Conservation (phyloP, 352 stramenopile genomes). For the Pythium volutum region DNA sequence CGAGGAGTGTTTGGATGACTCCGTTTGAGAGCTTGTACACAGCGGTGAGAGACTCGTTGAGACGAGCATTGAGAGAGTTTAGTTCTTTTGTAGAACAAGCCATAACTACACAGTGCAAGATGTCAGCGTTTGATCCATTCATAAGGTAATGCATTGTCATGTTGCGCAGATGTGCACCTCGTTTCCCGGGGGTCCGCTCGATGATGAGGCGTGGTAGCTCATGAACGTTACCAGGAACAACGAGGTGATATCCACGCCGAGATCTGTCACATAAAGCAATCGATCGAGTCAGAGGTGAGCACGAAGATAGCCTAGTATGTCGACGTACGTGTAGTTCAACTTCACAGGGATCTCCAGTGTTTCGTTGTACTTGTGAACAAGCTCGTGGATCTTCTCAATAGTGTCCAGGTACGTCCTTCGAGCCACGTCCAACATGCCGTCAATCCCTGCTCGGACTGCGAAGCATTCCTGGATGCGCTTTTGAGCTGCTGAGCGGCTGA, state of each 20-base stretch:
- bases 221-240: slow-evolving; percentile 48
- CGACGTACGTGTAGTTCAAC: slow-evolving; percentile 75
- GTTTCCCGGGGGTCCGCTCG: slow-evolving; percentile 60
- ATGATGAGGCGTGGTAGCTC: slow-evolving; percentile 61
- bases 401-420: slow-evolving; percentile 77
- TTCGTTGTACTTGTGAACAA: slow-evolving; percentile 75
- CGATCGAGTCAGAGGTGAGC: background rate
- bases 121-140: background rate
- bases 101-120: slow-evolving; percentile 39
- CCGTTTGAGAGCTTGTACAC: slow-evolving; percentile 89
- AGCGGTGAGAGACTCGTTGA: slow-evolving; percentile 78
- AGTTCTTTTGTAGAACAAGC: slow-evolving; percentile 87
- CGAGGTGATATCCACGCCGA: slow-evolving; percentile 71
- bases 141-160: background rate
- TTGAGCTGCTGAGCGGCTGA: slow-evolving; percentile 61
- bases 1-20: slow-evolving; percentile 79
- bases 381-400: slow-evolving; percentile 79
- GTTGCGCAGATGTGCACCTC: slow-evolving; percentile 34
- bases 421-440: slow-evolving; percentile 85
- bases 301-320: background rate
- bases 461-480: slow-evolving; percentile 87
- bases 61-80: slow-evolving; percentile 77
- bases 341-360: slow-evolving; percentile 58
- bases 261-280: slow-evolving; percentile 26
- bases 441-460: slow-evolving; percentile 71